Percentiles rank a stretch among this genome's conserved stretches.
phyloP scores from a whole-genome alignment of 179 eudicot genomes.

The Camellia oleifera region DNA sequence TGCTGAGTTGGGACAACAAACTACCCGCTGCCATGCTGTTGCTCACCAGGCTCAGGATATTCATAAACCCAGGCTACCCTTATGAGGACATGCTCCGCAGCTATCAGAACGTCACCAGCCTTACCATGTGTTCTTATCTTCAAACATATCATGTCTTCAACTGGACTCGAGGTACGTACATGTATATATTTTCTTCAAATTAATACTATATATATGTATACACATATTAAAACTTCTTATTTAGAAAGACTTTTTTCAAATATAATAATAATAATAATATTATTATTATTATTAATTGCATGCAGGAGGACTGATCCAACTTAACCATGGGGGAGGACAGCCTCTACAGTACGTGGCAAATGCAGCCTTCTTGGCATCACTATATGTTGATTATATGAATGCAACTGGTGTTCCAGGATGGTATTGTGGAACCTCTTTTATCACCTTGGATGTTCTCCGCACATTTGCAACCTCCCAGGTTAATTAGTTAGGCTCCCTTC shows the following conservation, averaged over 20 bases:
- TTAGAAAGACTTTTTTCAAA: no score
- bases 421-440: conserved; percentile 54
- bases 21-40: conserved; percentile 69
- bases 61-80: conserved; percentile 71
- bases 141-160: conserved; percentile 42
- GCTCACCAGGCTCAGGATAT: conserved; percentile 64
- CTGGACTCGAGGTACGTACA: conserved; percentile 52
- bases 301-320: conserved; percentile 54
- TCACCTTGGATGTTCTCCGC: conserved; percentile 33
- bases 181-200: no score
- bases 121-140: conserved; percentile 76
- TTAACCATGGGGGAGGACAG: conserved; percentile 48
- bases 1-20: conserved; percentile 88
- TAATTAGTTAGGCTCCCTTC: no score
- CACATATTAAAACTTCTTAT: background rate
- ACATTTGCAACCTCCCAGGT: conserved; percentile 69
- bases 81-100: conserved; percentile 56
- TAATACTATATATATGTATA: no score
- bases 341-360: conserved; percentile 64
- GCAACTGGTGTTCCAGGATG: conserved; percentile 59
- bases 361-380: conserved; percentile 66
- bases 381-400: conserved; percentile 66
- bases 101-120: conserved; percentile 55
- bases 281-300: no score
- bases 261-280: no score